These are phyloP conservation scores for Bipolaris zeicola DNA, from an alignment of 2,329 filamentous ascomycete species.

Conservation along the genomic window DNA sequence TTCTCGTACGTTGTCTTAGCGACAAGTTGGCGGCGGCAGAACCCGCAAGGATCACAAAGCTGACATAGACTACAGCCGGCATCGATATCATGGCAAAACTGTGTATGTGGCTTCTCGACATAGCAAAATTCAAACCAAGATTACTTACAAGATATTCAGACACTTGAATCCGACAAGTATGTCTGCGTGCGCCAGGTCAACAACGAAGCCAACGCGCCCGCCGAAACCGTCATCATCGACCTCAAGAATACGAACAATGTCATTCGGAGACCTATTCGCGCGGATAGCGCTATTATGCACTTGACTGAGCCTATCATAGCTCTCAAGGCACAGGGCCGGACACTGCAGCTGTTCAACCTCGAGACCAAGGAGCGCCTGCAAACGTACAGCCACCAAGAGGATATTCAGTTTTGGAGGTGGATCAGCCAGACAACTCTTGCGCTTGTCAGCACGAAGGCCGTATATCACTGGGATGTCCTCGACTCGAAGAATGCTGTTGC, in stretches of 20 bases:
- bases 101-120: constrained; percentile 62
- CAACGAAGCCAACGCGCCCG: constrained; percentile 73
- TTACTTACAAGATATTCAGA: constrained; percentile 60
- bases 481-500: constrained; percentile 79
- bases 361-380: constrained; percentile 93
- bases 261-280: constrained; percentile 93
- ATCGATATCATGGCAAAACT: constrained; percentile 86
- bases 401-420: constrained; percentile 99
- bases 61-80: constrained; percentile 57
- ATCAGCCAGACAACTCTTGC: constrained; percentile 87
- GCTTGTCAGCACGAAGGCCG: constrained; percentile 85
- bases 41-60: constrained; percentile 28
- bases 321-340: constrained; percentile 90
- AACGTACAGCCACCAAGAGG: constrained; percentile 94
- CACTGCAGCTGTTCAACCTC: constrained; percentile 97
- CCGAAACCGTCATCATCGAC: constrained; percentile 96
- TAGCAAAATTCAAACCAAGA: constrained; percentile 4
- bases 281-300: constrained; percentile 99
- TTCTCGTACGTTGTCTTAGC: constrained; percentile 50
- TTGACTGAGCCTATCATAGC: constrained; percentile 96
- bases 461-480: constrained; percentile 98
- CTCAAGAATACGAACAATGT: constrained; percentile 98
- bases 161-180: constrained; percentile 95
- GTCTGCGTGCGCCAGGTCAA: constrained; percentile 97
- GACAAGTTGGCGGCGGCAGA: constrained; percentile 20